A percentile compares a stretch with the other conserved stretches of the same genome.
These are phyloP conservation scores for Xylariaceae sp. DNA, from an alignment of 2,329 filamentous ascomycete species.

Conservation along the genomic window DNA sequence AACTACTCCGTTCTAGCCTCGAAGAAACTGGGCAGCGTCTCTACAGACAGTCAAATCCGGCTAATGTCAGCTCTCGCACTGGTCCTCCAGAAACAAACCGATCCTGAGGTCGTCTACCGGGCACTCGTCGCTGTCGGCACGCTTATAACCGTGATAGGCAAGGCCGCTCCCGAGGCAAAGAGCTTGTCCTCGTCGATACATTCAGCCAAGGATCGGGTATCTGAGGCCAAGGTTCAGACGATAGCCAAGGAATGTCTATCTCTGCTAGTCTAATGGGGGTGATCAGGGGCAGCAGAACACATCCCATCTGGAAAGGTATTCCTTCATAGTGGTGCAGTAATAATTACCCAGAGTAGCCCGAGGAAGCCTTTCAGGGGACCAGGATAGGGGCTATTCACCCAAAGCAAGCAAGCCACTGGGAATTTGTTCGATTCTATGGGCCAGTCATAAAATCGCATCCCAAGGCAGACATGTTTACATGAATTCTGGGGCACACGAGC, in stretches of 20 bases:
- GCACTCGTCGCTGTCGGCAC: slow-evolving; percentile 80
- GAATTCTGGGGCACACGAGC: neutral
- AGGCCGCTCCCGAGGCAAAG: slow-evolving; percentile 39
- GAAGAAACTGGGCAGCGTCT: slow-evolving; percentile 27
- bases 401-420: too few species aligned
- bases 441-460: neutral
- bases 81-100: slow-evolving; percentile 61
- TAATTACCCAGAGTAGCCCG: too few species aligned
- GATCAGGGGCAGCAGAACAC: neutral
- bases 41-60: slow-evolving; percentile 40
- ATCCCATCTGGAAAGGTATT: neutral
- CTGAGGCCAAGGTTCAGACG: slow-evolving; percentile 45
- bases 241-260: slow-evolving; percentile 44
- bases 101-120: slow-evolving; percentile 79
- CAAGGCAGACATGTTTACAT: neutral
- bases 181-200: slow-evolving; percentile 41
- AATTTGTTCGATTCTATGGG: neutral
- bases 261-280: slow-evolving; percentile 27
- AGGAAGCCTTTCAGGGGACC: too few species aligned
- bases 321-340: neutral
- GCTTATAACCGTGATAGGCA: slow-evolving; percentile 54
- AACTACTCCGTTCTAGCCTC: slow-evolving; percentile 76
- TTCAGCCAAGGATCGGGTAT: slow-evolving; percentile 39
- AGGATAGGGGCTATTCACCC: too few species aligned
- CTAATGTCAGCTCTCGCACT: slow-evolving; percentile 58